Percentiles rank a stretch among this genome's conserved stretches.
Evolutionary conservation across 1,284 basidiomycete species (phyloP).

Genomic region (Porodaedalea pini): DNA sequence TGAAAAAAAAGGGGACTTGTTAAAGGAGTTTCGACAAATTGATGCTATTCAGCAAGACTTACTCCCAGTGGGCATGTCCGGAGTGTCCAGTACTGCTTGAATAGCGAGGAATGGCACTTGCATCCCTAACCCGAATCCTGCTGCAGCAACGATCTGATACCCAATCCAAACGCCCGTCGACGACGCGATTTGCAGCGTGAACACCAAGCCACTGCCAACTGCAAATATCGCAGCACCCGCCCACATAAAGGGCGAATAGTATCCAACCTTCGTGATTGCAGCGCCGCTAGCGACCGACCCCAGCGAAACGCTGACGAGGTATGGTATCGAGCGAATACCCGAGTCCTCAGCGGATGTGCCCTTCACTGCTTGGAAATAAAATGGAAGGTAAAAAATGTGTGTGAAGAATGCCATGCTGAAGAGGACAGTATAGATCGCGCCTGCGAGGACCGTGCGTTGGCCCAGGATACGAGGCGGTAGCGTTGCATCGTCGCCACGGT

Average conservation of each 20-base stretch:
- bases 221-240: slow-evolving; percentile 32
- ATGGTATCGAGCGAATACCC: slow-evolving; percentile 59
- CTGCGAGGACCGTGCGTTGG: slow-evolving; percentile 32
- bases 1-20: not conserved
- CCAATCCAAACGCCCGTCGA: slow-evolving; percentile 35
- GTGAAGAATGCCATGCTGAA: slow-evolving; percentile 37
- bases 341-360: slow-evolving; percentile 44
- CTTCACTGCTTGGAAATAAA: slow-evolving; percentile 42
- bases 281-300: slow-evolving; percentile 37
- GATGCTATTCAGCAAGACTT: not conserved
- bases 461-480: slow-evolving; percentile 25
- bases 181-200: slow-evolving; percentile 34
- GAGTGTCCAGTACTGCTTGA: slow-evolving; percentile 8
- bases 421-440: slow-evolving; percentile 34
- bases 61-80: slow-evolving; percentile 17
- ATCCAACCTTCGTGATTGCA: slow-evolving; percentile 31
- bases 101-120: slow-evolving; percentile 16
- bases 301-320: slow-evolving; percentile 52
- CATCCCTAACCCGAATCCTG: slow-evolving; percentile 9
- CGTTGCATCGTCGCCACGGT: slow-evolving; percentile 31
- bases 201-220: slow-evolving; percentile 41
- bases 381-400: slow-evolving; percentile 32
- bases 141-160: slow-evolving; percentile 33
- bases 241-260: slow-evolving; percentile 37
- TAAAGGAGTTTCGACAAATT: not conserved